phyloP scores from a whole-genome alignment of 305 asterid genomes.

The Solanum hybrid region DNA sequence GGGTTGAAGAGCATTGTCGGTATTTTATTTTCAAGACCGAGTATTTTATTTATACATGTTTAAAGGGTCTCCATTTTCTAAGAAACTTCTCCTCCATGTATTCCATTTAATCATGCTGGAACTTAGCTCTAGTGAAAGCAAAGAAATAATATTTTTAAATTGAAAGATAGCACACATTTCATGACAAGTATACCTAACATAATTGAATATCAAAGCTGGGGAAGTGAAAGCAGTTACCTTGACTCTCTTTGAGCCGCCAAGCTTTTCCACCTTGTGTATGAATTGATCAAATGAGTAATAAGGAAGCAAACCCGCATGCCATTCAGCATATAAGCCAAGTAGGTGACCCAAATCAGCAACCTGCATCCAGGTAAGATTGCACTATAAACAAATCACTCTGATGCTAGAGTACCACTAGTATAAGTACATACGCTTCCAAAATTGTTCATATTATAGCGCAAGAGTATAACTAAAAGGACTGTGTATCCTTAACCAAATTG shows the following conservation, averaged over 20 bases:
- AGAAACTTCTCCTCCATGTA: background rate
- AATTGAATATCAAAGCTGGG: background rate
- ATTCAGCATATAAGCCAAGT: conserved; percentile 68
- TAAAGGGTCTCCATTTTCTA: background rate
- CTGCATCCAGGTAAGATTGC: conserved; percentile 22
- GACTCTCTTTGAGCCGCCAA: conserved; percentile 60
- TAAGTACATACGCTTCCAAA: background rate
- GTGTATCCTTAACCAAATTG: background rate
- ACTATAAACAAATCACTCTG: background rate
- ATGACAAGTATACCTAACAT: background rate
- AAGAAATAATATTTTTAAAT: background rate
- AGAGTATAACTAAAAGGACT: background rate
- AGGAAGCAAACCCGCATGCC: conserved; percentile 79
- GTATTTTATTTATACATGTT: background rate
- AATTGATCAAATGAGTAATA: conserved; percentile 71
- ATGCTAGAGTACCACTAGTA: background rate
- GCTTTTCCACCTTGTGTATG: conserved; percentile 72
- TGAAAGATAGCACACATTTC: background rate
- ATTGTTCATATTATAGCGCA: background rate
- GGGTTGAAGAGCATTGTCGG: background rate
- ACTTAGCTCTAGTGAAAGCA: background rate
- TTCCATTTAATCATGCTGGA: background rate
- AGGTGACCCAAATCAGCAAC: conserved; percentile 65
- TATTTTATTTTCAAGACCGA: background rate
- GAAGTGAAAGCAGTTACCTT: conserved; percentile 35